A percentile compares a stretch with the other conserved stretches of the same genome.
Evolutionary conservation across 2,329 filamentous ascomycete genomes (phyloP).

Genomic region (Immersiporthe knoxdaviesiana): DNA sequence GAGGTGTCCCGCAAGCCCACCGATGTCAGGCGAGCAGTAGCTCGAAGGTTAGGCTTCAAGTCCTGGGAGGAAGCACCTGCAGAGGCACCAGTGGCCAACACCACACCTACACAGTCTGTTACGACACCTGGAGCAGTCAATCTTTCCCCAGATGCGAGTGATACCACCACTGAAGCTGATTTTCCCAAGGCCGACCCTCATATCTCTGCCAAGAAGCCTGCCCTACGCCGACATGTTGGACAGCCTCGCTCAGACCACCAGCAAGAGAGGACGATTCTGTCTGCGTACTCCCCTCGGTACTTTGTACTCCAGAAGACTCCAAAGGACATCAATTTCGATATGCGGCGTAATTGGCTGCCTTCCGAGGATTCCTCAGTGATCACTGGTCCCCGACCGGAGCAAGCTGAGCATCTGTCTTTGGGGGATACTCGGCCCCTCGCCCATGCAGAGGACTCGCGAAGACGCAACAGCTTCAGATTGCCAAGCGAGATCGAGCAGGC

Average conservation of each 20-base stretch:
- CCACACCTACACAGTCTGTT: not conserved
- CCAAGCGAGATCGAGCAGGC: not conserved
- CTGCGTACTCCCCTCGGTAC: not conserved
- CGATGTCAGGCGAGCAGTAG: not conserved
- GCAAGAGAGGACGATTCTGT: not conserved
- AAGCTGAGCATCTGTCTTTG: not conserved
- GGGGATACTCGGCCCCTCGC: not conserved
- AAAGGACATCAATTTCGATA: not conserved
- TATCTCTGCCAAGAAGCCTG: not conserved
- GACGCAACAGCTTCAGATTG: not conserved
- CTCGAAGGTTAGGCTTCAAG: not conserved
- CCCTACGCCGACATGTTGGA: not conserved
- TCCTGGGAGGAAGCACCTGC: not conserved
- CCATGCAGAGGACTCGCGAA: not conserved
- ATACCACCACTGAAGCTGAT: not conserved
- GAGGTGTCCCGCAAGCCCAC: not conserved
- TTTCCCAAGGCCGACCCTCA: not conserved
- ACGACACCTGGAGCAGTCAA: not conserved
- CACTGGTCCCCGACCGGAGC: not conserved
- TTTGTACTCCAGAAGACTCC: not conserved
- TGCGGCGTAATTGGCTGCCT: slow-evolving; percentile 10
- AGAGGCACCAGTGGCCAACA: not conserved
- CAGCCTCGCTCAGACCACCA: not conserved
- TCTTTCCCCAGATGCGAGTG: not conserved
- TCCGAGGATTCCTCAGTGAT: not conserved